phyloP scores from a whole-genome alignment of 768 basidiomycete genomes.

The Lactarius vividus region DNA sequence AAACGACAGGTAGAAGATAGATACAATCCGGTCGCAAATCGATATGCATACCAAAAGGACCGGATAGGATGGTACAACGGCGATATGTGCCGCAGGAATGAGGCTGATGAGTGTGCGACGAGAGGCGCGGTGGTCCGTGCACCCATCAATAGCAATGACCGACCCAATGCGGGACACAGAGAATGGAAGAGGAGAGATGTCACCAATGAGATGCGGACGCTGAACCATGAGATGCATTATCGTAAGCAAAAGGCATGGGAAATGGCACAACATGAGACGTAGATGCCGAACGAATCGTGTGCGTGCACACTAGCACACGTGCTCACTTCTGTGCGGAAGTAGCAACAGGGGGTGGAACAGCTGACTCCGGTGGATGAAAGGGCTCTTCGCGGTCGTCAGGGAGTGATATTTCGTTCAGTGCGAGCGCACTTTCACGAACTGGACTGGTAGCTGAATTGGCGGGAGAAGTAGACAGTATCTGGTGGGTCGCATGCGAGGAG shows the following conservation, averaged over 20 bases:
- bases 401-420: slow-evolving; percentile 14
- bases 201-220: slow-evolving; percentile 17
- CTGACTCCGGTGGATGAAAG: slow-evolving; percentile 14
- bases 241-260: slow-evolving; percentile 17
- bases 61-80: slow-evolving; percentile 25
- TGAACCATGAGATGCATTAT: slow-evolving; percentile 24
- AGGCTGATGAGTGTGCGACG: slow-evolving; percentile 6
- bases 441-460: slow-evolving; percentile 25
- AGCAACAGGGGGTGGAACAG: slow-evolving; percentile 8
- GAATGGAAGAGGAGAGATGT: slow-evolving; percentile 11
- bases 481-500: slow-evolving; percentile 53
- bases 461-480: slow-evolving; percentile 30
- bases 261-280: slow-evolving; percentile 12
- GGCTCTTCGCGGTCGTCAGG: slow-evolving; percentile 15
- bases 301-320: slow-evolving; percentile 11
- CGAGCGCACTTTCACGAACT: slow-evolving; percentile 26
- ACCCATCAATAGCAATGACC: slow-evolving; percentile 14
- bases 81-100: slow-evolving; percentile 9
- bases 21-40: slow-evolving; percentile 25
- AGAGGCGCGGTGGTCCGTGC: slow-evolving; percentile 3
- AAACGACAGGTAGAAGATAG: slow-evolving; percentile 10
- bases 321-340: slow-evolving; percentile 21
- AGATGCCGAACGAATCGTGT: slow-evolving; percentile 5
- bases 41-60: slow-evolving; percentile 17
- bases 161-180: slow-evolving; percentile 16